phyloP scores from a whole-genome alignment of 176 grass and related monocot genomes.

The Bothriochloa decipiens region DNA sequence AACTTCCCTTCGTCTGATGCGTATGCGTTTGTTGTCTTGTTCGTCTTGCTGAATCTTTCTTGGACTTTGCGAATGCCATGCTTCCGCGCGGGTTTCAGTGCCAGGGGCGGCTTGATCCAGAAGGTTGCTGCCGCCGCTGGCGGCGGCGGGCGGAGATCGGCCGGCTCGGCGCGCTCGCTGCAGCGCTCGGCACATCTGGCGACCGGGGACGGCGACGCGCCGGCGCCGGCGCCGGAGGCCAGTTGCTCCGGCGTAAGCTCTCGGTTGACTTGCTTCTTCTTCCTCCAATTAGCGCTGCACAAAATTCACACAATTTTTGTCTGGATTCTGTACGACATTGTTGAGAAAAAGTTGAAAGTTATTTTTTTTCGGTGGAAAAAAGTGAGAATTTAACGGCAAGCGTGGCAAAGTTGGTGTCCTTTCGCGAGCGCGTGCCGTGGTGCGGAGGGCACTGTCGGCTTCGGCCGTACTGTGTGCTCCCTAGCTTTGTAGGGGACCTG shows the following conservation, averaged over 20 bases:
- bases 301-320: background rate
- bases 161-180: slow-evolving; percentile 29
- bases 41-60: slow-evolving; percentile 12
- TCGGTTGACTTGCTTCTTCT: slow-evolving; percentile 36
- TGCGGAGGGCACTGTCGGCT: slow-evolving; percentile 42
- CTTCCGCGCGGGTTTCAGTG: background rate
- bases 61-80: background rate
- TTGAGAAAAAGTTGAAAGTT: background rate
- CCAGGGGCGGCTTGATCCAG: slow-evolving; percentile 73
- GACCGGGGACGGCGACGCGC: slow-evolving; percentile 23
- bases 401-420: slow-evolving; percentile 28
- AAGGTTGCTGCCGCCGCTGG: slow-evolving; percentile 47
- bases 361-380: slow-evolving; percentile 26
- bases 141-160: slow-evolving; percentile 43
- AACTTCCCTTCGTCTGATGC: background rate
- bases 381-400: slow-evolving; percentile 36
- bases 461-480: slow-evolving; percentile 19
- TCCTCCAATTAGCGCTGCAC: background rate
- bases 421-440: slow-evolving; percentile 48
- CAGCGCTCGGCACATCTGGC: slow-evolving; percentile 38
- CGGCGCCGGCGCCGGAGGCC: slow-evolving; percentile 44
- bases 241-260: slow-evolving; percentile 61
- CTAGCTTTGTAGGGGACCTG: slow-evolving; percentile 33
- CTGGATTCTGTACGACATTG: slow-evolving; percentile 7
- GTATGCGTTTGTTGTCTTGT: background rate